Evolutionary conservation across 2,329 filamentous ascomycete genomes (phyloP), one percentile per base, ranked within the genome.

Genomic region (Claviceps paspali): DNA sequence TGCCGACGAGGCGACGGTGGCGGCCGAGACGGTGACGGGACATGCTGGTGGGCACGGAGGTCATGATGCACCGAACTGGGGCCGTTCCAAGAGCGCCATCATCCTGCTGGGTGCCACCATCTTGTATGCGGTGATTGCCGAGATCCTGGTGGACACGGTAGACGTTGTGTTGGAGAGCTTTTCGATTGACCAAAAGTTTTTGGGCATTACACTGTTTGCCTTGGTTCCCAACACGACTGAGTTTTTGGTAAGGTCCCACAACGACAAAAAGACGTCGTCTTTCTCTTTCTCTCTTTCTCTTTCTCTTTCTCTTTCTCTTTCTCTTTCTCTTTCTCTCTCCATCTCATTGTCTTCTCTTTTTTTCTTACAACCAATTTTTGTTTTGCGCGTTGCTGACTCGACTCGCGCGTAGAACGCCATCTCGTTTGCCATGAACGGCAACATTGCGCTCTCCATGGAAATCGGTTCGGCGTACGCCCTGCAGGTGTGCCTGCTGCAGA

Each of bases 31-130:
- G 6, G 56, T 52, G 0, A 60, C 60, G 29, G 49, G 47, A n/a
- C 53, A 52, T 28, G 52, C 48, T 29, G 48, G 45, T 28, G 50
- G 59, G 11, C 68, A 70, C 36, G 83, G 82, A 32, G 87, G 88
- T 1, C 92, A 98, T 50, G 91, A 98, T 57, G 91, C 91, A n/a
- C 91, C 91, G 4, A 98, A 98, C 55, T 98, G 91, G 91, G 84
- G 88, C 50, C 79, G 86, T 43, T 73, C 71, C 37, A 96, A 96
- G 70, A 94, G 85, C 65, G 72, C 85, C 2, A 66, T 95, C 33
- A 88, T 98, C 41, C 67, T 98, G 10, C 75, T 96, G 46, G 79
- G 76, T 2, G 88, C 92, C 3, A 98, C 91, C 0, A 52, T 96
- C 11, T 70, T 94, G 10, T 98, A 98, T 55, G 91, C 92, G n/a